Conservation (phyloP, 2,329 filamentous ascomycete genomes). For the Knoxdaviesia capensis region DNA sequence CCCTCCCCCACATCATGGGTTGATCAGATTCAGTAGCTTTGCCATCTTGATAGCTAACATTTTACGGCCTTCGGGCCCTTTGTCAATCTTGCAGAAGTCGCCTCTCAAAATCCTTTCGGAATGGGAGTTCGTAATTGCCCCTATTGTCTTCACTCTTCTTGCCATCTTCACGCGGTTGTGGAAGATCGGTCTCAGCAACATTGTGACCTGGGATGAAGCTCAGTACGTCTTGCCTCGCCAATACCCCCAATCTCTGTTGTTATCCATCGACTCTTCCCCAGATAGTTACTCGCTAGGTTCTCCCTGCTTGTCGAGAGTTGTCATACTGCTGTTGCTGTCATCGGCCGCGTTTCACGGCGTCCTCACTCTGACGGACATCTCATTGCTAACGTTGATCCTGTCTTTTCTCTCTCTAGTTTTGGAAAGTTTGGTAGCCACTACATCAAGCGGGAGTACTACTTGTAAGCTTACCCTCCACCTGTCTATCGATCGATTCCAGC, state of each 20-base stretch:
- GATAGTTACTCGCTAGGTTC: not conserved
- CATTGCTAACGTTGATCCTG: constrained; percentile 5
- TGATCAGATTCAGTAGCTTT: no score
- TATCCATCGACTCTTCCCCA: not conserved
- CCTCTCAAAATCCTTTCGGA: constrained; percentile 41
- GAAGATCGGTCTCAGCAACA: constrained; percentile 48
- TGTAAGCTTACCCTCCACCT: constrained; percentile 17
- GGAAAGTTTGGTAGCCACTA: constrained; percentile 99
- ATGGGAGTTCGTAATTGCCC: constrained; percentile 41
- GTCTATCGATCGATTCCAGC: not conserved
- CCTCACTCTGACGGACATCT: no score
- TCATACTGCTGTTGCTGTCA: constrained; percentile 5
- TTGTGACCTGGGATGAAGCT: constrained; percentile 48
- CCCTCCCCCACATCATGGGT: no score
- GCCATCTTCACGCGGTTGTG: constrained; percentile 48
- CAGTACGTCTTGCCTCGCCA: constrained; percentile 24
- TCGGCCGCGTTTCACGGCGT: no score
- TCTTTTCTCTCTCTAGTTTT: constrained; percentile 31
- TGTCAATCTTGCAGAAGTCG: constrained; percentile 21
- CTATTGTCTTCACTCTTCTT: constrained; percentile 38
- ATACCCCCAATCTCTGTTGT: not conserved
- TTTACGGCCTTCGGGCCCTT: no score
- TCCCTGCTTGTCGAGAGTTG: no score
- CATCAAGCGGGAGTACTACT: constrained; percentile 98
- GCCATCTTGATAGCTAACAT: no score